Evolutionary conservation across 2,329 filamentous ascomycete genomes (phyloP).

Genomic region (Rutstroemia sp.): DNA sequence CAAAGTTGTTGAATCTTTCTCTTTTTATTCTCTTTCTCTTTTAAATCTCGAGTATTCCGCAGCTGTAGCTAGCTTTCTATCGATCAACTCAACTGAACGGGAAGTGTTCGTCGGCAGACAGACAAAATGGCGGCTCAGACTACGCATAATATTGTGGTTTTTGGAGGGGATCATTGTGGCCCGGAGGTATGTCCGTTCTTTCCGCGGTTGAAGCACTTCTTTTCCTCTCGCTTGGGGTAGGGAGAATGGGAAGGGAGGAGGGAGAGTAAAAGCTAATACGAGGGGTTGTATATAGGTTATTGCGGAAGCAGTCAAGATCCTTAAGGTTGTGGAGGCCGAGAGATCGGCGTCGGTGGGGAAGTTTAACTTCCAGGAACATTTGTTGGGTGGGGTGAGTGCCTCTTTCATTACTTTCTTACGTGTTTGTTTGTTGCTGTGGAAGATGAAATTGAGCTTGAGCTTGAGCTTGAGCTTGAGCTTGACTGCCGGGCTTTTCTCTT

Average conservation of each 20-base stretch:
- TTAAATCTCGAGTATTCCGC: too few relatives aligned
- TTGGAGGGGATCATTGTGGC: conserved; percentile 77
- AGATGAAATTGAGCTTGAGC: too few relatives aligned
- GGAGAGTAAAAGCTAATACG: neutral
- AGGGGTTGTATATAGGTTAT: conserved; percentile 54
- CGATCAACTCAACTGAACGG: too few relatives aligned
- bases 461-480: too few relatives aligned
- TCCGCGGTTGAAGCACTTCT: neutral
- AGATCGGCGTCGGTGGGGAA: conserved; percentile 56
- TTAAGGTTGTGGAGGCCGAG: conserved; percentile 69
- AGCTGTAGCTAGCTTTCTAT: too few relatives aligned
- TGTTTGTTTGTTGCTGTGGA: neutral
- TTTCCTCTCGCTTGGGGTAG: too few relatives aligned
- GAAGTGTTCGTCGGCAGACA: too few relatives aligned
- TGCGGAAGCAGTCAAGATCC: conserved; percentile 77
- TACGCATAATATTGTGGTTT: conserved; percentile 71
- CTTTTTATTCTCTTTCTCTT: too few relatives aligned
- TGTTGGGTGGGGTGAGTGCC: conserved; percentile 78
- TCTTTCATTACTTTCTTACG: neutral
- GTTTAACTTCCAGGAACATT: conserved; percentile 86
- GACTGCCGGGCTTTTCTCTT: too few relatives aligned
- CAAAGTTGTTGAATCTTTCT: too few relatives aligned
- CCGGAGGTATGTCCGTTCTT: conserved; percentile 59
- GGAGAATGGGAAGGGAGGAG: neutral
- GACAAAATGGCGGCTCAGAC: conserved; percentile 42